These are phyloP conservation scores for Vigna hirtella DNA, from an alignment of 306 rosid genomes.

Conservation along the genomic window DNA sequence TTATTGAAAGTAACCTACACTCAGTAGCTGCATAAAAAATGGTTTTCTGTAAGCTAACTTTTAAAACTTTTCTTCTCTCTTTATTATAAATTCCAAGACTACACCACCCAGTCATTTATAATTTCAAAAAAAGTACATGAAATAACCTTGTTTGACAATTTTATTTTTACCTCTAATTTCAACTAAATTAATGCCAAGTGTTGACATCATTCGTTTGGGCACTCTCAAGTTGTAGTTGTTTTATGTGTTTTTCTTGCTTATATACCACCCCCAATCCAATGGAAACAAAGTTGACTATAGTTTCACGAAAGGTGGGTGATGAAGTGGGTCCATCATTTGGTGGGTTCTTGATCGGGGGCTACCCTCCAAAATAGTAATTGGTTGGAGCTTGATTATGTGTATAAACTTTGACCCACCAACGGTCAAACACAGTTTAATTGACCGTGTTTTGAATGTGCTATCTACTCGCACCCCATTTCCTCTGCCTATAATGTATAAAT, in stretches of 20 bases:
- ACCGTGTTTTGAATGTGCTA: constrained; percentile 57
- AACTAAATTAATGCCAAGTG: not conserved
- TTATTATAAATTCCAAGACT: not conserved
- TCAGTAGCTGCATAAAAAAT: too few species aligned
- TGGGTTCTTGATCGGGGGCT: constrained; percentile 29
- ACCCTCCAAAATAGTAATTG: not conserved
- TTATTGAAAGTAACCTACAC: too few species aligned
- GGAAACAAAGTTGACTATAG: constrained; percentile 1
- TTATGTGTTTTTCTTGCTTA: not conserved
- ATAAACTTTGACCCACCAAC: constrained; percentile 45
- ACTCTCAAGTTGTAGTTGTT: not conserved
- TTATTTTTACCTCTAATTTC: too few species aligned
- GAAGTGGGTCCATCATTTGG: not conserved
- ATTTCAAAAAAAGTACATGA: too few species aligned
- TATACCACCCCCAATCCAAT: not conserved
- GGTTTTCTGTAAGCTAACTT: too few species aligned
- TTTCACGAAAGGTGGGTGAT: not conserved
- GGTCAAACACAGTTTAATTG: constrained; percentile 41
- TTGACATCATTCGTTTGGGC: not conserved
- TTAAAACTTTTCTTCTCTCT: not conserved
- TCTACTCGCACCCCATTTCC: not conserved
- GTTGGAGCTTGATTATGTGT: not conserved
- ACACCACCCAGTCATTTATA: not conserved
- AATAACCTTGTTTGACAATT: not conserved
- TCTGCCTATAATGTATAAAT: constrained; percentile 2